A percentile compares a stretch with the other conserved stretches of the same genome.
phyloP scores from a whole-genome alignment of 495 filamentous ascomycete species.

The Daldinia grandis region DNA sequence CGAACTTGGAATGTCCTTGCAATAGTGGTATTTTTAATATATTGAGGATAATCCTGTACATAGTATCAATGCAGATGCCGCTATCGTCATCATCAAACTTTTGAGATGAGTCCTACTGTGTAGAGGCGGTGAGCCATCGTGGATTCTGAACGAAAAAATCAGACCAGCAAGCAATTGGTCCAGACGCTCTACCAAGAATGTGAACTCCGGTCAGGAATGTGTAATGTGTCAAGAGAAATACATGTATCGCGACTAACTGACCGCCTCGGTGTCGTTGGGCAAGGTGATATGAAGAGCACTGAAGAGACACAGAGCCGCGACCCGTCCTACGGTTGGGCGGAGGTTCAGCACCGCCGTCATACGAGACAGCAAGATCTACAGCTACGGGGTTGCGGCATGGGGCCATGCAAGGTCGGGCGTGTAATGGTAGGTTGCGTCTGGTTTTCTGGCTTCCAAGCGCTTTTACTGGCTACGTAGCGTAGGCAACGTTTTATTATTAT shows the following conservation, averaged over 20 bases:
- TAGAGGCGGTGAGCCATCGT: conserved; percentile 35
- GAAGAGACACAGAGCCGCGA: conserved; percentile 8
- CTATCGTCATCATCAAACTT: conserved; percentile 31
- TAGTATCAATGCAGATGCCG: conserved; percentile 24
- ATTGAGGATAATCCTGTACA: conserved; percentile 20
- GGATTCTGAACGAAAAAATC: conserved; percentile 5
- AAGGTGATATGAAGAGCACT: background rate
- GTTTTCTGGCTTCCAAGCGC: conserved; percentile 16
- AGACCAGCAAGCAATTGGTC: conserved; percentile 22
- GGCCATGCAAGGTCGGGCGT: conserved; percentile 41
- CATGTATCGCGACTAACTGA: conserved; percentile 18
- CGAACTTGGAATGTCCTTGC: conserved; percentile 35
- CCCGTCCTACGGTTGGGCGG: conserved; percentile 30
- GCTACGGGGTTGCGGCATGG: conserved; percentile 29
- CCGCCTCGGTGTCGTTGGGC: conserved; percentile 6
- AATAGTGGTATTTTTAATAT: conserved; percentile 8
- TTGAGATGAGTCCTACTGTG: conserved; percentile 8
- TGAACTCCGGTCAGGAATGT: conserved; percentile 15
- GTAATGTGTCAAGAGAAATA: conserved; percentile 19
- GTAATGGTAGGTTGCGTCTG: conserved; percentile 41
- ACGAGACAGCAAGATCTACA: conserved; percentile 38
- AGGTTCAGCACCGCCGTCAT: conserved; percentile 34
- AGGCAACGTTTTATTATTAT: conserved; percentile 34
- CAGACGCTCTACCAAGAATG: conserved; percentile 8
- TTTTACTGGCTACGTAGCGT: conserved; percentile 28